Conservation (phyloP, 305 asterid species). For the Fraxinus sp. region DNA sequence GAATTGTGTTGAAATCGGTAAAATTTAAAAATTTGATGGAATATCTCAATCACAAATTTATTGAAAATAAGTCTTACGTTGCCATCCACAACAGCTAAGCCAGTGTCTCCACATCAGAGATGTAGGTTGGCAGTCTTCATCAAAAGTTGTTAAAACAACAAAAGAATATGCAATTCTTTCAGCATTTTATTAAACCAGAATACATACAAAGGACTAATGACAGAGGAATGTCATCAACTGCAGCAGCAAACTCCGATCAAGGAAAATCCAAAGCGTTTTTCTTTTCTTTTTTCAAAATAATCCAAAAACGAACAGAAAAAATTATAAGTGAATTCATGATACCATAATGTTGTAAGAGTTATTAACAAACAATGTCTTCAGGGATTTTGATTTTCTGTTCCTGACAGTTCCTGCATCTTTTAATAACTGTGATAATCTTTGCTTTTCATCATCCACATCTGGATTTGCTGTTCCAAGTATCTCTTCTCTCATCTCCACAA, state of each 20-base stretch:
- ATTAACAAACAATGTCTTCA: conserved; percentile 62
- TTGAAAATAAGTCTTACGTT: neutral
- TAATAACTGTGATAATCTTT: conserved; percentile 52
- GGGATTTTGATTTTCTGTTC: conserved; percentile 59
- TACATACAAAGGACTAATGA: conserved; percentile 20
- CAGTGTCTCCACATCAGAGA: neutral
- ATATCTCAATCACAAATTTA: neutral
- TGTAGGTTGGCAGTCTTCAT: conserved; percentile 8
- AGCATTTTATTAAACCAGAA: conserved; percentile 32
- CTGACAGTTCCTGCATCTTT: conserved; percentile 75
- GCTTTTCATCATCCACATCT: conserved; percentile 80
- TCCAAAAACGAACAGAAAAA: neutral
- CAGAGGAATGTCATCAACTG: conserved; percentile 30
- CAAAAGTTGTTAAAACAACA: conserved; percentile 41
- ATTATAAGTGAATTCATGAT: conserved; percentile 21
- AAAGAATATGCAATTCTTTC: conserved; percentile 52
- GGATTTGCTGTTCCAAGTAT: conserved; percentile 90
- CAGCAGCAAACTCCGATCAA: neutral
- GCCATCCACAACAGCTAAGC: neutral
- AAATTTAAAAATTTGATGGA: neutral
- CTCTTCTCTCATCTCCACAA: conserved; percentile 84
- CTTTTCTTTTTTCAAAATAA: neutral
- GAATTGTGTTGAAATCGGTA: neutral
- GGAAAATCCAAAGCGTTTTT: conserved; percentile 5
- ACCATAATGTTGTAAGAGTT: conserved; percentile 42